Base-by-base conservation (phyloP, 768 basidiomycete genomes). In the Russula abietina region DNA sequence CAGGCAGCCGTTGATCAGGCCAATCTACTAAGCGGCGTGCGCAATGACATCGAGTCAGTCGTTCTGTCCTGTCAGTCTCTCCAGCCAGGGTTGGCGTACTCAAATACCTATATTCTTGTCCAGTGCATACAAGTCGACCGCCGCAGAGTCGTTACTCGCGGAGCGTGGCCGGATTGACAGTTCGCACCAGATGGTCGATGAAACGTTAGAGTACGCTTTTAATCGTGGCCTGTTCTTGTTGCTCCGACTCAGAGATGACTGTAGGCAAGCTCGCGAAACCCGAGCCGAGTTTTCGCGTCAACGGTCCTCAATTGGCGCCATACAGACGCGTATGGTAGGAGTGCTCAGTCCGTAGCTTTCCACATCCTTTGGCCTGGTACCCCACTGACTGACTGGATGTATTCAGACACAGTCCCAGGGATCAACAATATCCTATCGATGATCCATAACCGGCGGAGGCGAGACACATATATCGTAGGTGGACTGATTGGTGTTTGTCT, bases 261-360 rank as follows among this genome's bases (percentile, higher is more conserved):
- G 17, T 72, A 98, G 94, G 49, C 97, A 98, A 84, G 97, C 96
- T 32, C 95, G 98, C 71, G 97, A 93, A 71, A 98, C 96, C 3
- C 87, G 97, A 33, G 84, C 91, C 24, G 96, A 98, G 74, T 98
- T 99, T 75, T 77, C 82, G 30, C 82, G 85, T 50, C 97, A 99
- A 74, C 80, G 93, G 36, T 73, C 80, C 12, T 84, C 88, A 24
- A 75, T 99, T 45, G 76, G 83, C 10, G 80, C 85, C 17, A 91
- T 99, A 66, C 93, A 92, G 74, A 79, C 84, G 16, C 84, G 95
- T 32, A 93, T 99, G 84, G 76, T 80, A 58, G 82, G 85, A 55
- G 91, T 96, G 19, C 76, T 98, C 30, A 87, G 93, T 95, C 1
- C 19, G 57, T 60, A 17, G n/a, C 24, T 28, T 50, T 46, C 24